Base-by-base conservation (phyloP, 2,329 filamentous ascomycete genomes). In the Ceratocystis cacaofunesta region DNA sequence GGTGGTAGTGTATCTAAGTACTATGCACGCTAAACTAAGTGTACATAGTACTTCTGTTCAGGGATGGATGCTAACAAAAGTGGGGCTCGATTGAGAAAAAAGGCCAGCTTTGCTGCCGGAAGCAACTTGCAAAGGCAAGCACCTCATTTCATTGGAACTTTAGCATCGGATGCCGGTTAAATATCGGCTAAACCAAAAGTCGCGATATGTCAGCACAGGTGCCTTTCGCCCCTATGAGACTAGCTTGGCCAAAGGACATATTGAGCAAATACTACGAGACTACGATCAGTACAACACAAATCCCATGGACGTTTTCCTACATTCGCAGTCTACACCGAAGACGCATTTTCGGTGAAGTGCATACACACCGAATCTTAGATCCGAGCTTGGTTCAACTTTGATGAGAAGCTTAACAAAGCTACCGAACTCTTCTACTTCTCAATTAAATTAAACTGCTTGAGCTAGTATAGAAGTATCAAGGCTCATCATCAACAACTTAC, bases 101-200 rank as follows among this genome's bases (percentile, higher is more conserved):
- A 63, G 62, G 62, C 43, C 44, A 63, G 28, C 19, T 32, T 57
- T 57, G 52, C 52, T 57, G n/a, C 22, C 10, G 17, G 52, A 57
- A 17, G 12, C 22, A 50, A 12, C 19, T 12, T 19, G 19, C 7
- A 2, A 25, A 25, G 10, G 12, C 46, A 50, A 22, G 36, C 36
- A 41, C 36, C 36, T 12, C 12, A 50, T 22, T 19, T 22, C 19
- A 8, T 25, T 22, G 46, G 46, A 4, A 50, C 8, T 5, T 10
- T 19, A 5, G n/a, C 6, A 22, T 4, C 17, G 19, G 36, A 41
- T 4, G 3, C 12, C 46, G 46, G 4, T 50, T 50, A 50, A 50
- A 19, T 22, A 0, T 50, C 46, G 46, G 46, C 8, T 50, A 50
- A 50, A 50, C 5, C 1, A 12, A 12, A 48, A 3, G 7, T 50